Conservation (phyloP, 2,329 filamentous ascomycete species). For the Furcasterigmium furcatum region DNA sequence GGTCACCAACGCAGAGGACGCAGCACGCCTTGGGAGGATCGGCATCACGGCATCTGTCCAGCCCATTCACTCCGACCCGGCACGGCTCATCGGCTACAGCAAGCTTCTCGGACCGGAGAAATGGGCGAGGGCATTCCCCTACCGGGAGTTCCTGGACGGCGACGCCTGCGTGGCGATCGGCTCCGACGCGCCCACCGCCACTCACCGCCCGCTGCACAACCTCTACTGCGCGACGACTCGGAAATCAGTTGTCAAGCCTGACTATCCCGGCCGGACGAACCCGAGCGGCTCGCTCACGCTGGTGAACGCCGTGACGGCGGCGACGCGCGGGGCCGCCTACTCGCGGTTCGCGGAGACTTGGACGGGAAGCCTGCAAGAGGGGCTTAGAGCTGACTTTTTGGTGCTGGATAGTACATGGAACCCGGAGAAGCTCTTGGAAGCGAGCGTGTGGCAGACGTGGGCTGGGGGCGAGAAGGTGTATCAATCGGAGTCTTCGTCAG, state of each 20-base stretch:
- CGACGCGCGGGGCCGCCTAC: slow-evolving; percentile 53
- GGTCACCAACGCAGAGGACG: slow-evolving; percentile 52
- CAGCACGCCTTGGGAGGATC: slow-evolving; percentile 49
- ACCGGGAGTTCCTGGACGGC: slow-evolving; percentile 54
- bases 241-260: no score
- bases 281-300: no score
- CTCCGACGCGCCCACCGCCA: slow-evolving; percentile 57
- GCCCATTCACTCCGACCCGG: slow-evolving; percentile 57
- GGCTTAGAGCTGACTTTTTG: no score
- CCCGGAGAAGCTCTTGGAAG: no score
- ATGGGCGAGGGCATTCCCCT: slow-evolving; percentile 59
- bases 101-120: slow-evolving; percentile 49
- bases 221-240: slow-evolving; percentile 58
- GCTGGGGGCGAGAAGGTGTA: no score
- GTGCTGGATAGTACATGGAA: no score
- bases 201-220: slow-evolving; percentile 50
- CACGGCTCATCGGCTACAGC: slow-evolving; percentile 60
- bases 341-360: slow-evolving; percentile 58
- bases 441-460: no score
- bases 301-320: no score
- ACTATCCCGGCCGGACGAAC: no score
- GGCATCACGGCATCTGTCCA: slow-evolving; percentile 61
- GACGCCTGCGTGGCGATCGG: slow-evolving; percentile 55
- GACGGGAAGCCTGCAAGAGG: no score
- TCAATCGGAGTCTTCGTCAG: no score